phyloP scores from a whole-genome alignment of 1,284 basidiomycete species.

The Ustilago xerochloae region DNA sequence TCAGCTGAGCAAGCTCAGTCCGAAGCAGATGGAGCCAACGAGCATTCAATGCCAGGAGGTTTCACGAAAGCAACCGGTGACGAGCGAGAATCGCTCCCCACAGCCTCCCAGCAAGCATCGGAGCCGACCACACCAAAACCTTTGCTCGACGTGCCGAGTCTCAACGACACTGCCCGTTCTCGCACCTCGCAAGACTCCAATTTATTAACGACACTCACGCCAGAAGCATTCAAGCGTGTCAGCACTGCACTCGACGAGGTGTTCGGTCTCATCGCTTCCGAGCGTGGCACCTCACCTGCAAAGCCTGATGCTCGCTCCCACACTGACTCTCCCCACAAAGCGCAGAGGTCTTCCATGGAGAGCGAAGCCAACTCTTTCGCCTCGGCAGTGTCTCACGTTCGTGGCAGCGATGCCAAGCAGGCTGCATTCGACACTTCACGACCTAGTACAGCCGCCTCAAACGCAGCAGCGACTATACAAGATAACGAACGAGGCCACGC shows the following conservation, averaged over 20 bases:
- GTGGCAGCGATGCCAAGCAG: constrained; percentile 2
- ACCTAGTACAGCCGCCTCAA: too few relatives aligned
- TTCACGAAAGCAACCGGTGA: constrained; percentile 5
- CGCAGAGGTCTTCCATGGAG: constrained; percentile 35
- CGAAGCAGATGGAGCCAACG: not conserved
- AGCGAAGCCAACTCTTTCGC: constrained; percentile 53
- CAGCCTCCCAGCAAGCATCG: too few relatives aligned
- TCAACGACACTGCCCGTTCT: constrained; percentile 4
- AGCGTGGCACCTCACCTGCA: constrained; percentile 15
- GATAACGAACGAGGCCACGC: too few relatives aligned
- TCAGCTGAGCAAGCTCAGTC: not conserved
- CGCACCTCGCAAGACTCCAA: constrained; percentile 24
- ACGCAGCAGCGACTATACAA: too few relatives aligned
- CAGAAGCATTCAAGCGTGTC: constrained; percentile 61
- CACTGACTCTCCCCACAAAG: not conserved
- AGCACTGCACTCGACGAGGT: constrained; percentile 63
- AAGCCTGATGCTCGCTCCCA: not conserved
- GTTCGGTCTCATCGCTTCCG: constrained; percentile 50
- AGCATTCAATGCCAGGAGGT: constrained; percentile 30
- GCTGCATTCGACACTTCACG: not conserved
- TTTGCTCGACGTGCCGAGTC: constrained; percentile 8
- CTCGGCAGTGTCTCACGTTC: constrained; percentile 44
- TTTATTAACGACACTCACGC: constrained; percentile 49
- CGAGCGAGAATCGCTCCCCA: not conserved
- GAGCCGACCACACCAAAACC: not conserved